phyloP scores from a whole-genome alignment of 257 asterid genomes.

The Solanum raphanifolium region DNA sequence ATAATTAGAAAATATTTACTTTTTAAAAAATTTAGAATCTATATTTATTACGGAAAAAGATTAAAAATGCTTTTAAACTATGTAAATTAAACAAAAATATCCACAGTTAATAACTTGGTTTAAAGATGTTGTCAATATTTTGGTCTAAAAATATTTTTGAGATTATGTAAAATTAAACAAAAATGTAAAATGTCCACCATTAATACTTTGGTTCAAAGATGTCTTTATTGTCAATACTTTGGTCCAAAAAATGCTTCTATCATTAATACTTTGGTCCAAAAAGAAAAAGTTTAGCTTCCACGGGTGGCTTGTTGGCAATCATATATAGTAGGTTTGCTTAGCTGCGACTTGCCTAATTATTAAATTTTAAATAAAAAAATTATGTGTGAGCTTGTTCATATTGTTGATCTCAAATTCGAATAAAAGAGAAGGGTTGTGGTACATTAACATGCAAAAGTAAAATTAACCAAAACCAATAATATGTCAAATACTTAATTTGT shows the following conservation, averaged over 20 bases:
- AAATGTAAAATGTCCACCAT: too few species aligned
- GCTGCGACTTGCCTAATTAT: neutral
- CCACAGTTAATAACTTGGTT: too few species aligned
- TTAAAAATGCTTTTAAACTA: too few species aligned
- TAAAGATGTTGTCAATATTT: too few species aligned
- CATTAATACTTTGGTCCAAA: neutral
- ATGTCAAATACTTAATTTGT: neutral
- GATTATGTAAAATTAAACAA: too few species aligned
- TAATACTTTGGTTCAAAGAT: too few species aligned
- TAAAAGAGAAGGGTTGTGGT: neutral
- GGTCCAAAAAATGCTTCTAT: too few species aligned
- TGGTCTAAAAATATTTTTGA: neutral
- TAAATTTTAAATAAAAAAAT: neutral
- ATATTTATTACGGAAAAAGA: too few species aligned
- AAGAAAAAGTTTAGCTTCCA: neutral
- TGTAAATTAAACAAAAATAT: too few species aligned
- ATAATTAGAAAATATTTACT: neutral
- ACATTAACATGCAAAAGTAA: neutral
- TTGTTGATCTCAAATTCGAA: neutral
- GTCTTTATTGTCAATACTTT: too few species aligned
- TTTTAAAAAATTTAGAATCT: neutral
- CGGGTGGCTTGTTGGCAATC: neutral
- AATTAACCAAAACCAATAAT: neutral
- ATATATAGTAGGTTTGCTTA: neutral
- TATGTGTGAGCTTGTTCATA: neutral